Evolutionary conservation across 2,329 filamentous ascomycete species (phyloP), one percentile per base, ranked within the genome.

Genomic region (Aureobasidium namibiae): DNA sequence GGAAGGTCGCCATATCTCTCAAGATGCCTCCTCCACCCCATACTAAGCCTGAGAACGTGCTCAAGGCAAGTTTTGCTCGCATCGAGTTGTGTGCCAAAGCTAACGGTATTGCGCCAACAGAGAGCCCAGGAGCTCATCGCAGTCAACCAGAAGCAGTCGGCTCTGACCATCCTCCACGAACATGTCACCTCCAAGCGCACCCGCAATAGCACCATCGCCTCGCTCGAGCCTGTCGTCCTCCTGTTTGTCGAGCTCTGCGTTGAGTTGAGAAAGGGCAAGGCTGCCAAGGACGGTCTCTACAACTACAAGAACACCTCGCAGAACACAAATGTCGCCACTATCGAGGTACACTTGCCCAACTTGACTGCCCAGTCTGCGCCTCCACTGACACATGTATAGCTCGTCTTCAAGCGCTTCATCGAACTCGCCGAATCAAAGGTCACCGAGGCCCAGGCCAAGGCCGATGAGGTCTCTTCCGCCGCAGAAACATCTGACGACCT

Each of bases 251-350:
- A 97, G 77, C 84, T 97, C 61, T 96, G 89, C 67, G 94, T 99
- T 70, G 92, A 97, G 72, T 86, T 96, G 70, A 91, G 94, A 79
- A 99, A 97, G 79, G 94, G 94, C 69, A 99, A 99, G 78, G 83
- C 94, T 62, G 94, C 92, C 75, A 99, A 99, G 82, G 94, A 99
- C 79, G 94, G 94, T 63, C 83, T 99, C 50, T 99, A 97, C 76
- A 94, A 96, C 76, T 99, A 99, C 84, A 99, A 99, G 83, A 99
- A 99, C 76, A 97, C 96, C 67, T 92, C 92, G 59, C 94, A 99
- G 76, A 99, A 99, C 79, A 96, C 92, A 68, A 97, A 97, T 73
- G 91, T 99, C 66, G 91, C 85, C 68, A 99, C 94, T 63, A 99
- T 99, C 74, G 94, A 97, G 85, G 88, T 90, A 78, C 62, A 73